phyloP scores from a whole-genome alignment of 1,284 basidiomycete species.

The Tilletia walkeri region DNA sequence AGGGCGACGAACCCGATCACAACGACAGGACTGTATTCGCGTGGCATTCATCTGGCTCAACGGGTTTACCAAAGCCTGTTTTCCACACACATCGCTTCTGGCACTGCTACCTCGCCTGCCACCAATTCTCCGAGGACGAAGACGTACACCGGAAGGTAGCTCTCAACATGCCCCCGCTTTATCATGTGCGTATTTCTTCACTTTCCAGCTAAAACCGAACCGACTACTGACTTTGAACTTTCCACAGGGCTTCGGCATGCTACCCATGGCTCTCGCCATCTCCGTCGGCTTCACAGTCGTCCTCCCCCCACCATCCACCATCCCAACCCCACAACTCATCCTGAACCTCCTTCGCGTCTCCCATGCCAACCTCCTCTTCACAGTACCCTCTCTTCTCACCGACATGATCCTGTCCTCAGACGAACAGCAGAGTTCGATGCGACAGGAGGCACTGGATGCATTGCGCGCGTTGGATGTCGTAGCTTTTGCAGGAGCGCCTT shows the following conservation, averaged over 20 bases:
- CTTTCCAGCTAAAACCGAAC: background rate
- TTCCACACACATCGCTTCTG: background rate
- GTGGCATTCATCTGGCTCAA: conserved; percentile 15
- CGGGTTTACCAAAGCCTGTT: conserved; percentile 15
- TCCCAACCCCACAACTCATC: background rate
- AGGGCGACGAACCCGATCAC: conserved; percentile 7
- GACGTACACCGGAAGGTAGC: background rate
- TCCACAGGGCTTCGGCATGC: conserved; percentile 4
- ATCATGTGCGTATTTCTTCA: conserved; percentile 1
- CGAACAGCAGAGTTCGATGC: background rate
- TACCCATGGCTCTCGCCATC: conserved; percentile 11
- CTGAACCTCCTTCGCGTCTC: background rate
- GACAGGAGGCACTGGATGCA: background rate
- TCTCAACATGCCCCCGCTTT: background rate
- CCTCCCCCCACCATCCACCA: background rate
- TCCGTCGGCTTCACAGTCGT: background rate
- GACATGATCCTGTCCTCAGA: background rate
- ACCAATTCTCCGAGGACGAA: background rate
- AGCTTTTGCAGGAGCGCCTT: background rate
- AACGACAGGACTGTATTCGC: background rate
- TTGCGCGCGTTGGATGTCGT: background rate
- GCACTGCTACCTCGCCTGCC: background rate
- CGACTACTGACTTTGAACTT: background rate
- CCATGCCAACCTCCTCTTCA: background rate
- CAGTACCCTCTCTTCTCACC: background rate